These are phyloP conservation scores for Calonectria hongkongensis DNA, from an alignment of 2,329 filamentous ascomycete species.

Conservation along the genomic window DNA sequence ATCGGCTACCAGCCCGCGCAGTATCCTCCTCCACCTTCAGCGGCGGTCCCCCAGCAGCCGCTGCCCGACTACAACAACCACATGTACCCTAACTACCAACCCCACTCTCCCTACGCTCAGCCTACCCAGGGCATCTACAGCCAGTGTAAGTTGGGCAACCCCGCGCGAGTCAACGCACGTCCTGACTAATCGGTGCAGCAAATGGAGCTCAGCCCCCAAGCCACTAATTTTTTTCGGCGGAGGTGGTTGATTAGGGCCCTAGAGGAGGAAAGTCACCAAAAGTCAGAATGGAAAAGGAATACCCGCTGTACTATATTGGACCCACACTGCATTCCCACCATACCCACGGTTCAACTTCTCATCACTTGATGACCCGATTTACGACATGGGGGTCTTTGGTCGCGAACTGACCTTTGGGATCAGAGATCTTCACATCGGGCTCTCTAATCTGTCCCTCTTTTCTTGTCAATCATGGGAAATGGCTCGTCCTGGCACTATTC, in stretches of 20 bases:
- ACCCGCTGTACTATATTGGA: slow-evolving; percentile 56
- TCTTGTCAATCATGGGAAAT: slow-evolving; percentile 28
- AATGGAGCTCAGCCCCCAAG: slow-evolving; percentile 60
- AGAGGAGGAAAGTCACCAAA: slow-evolving; percentile 56
- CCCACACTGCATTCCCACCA: slow-evolving; percentile 37
- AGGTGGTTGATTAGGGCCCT: slow-evolving; percentile 45
- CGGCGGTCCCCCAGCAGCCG: slow-evolving; percentile 69
- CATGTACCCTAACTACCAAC: slow-evolving; percentile 75
- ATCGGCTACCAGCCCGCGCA: slow-evolving; percentile 83
- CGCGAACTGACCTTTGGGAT: slow-evolving; percentile 16
- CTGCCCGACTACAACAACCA: slow-evolving; percentile 75
- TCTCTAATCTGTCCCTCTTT: slow-evolving; percentile 9
- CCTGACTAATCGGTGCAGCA: slow-evolving; percentile 27
- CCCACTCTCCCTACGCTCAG: slow-evolving; percentile 75
- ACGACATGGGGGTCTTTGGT: slow-evolving; percentile 18
- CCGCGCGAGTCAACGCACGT: slow-evolving; percentile 3
- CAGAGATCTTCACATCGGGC: slow-evolving; percentile 5
- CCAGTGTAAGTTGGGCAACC: slow-evolving; percentile 68
- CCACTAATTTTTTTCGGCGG: slow-evolving; percentile 52
- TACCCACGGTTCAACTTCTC: slow-evolving; percentile 25
- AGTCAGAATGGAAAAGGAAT: slow-evolving; percentile 54
- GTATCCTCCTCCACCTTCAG: slow-evolving; percentile 78
- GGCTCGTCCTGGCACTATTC: slow-evolving; percentile 33
- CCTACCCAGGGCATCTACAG: slow-evolving; percentile 76
- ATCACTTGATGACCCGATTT: slow-evolving; percentile 29